Evolutionary conservation across 345 rosid genomes (phyloP), one percentile per base, ranked within the genome.

Genomic region (Pugionium dolabratum): DNA sequence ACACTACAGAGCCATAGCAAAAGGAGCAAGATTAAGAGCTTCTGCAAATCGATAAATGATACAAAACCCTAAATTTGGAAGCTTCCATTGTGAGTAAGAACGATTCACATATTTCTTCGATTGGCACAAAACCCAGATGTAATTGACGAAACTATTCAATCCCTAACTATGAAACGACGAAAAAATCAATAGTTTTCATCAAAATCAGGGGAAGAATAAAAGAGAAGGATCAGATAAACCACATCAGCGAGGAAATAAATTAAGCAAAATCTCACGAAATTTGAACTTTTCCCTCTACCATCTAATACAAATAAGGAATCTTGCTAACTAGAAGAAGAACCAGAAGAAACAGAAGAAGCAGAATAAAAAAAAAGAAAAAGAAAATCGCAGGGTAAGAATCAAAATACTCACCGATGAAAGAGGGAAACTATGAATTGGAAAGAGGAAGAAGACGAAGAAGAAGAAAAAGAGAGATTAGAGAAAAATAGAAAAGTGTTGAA

Each of bases 361-460:
- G 31, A 30, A 31, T 9, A 10, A 42, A 30, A 41, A n/a, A 4
- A n/a, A 7, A 36, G 18, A 34, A 34, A 27, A 7, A 51, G 37
- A 32, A 44, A 46, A 25, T 0, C 9, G 33, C n/a, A n/a, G n/a
- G n/a, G n/a, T 10, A 45, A 61, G 61, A 53, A 49, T 26, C 1
- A 5, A 41, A 39, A 33, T 2, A 47, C 71, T 72, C 42, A 72
- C 76, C 48, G 71, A 51, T 72, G 10, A 45, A 32, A 53, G 4
- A n/a, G n/a, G n/a, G n/a, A 10, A 35, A 71, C 32, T 27, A 55
- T n/a, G 64, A 56, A 39, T 54, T 48, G 62, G 42, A 59, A 31
- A 68, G 45, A 33, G 54, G 32, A 45, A 64, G 25, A 32, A 4
- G 34, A 32, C 40, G 41, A 29, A 4, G 57, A 5, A 7, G n/a